Evolutionary conservation across 108 stramenopile species (phyloP), one percentile per base, ranked within the genome.

Genomic region (Asterionellopsis glacialis): DNA sequence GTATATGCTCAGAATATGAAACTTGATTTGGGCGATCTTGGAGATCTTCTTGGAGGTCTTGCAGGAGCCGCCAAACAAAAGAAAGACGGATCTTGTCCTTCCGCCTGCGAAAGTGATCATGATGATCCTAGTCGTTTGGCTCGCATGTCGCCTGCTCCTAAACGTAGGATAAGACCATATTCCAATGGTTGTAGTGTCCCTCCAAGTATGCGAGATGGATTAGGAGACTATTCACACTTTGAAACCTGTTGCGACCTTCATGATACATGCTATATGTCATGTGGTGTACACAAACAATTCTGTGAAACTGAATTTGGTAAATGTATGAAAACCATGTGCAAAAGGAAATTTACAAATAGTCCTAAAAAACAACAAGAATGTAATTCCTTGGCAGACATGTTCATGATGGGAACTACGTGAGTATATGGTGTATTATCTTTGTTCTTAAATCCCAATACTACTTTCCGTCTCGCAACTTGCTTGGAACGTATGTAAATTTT

Each of bases 281-380:
- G 67, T 51, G 67, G 67, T 25, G 48, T 58, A 11, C 24, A 43
- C 39, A 68, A 68, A 48, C 43, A 45, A 18, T 23, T 61, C 38
- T 68, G 67, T 59, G 67, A 68, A 21, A 26, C 22, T 18, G 67
- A 68, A 40, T 68, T 68, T 45, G 55, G 56, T 10, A 61, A 50
- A 19, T 68, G 67, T 41, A 68, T 68, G 67, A 49, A 61, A 11
- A 22, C 42, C 15, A 38, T 51, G 43, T 68, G 67, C 59, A 48
- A 51, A 25, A 23, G 4, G 25, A 58, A 18, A 23, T 47, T 49
- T 19, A 6, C n/a, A n/a, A 33, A 7, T 33, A 7, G 33, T 5
- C 5, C 11, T 12, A 16, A 49, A 25, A 27, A 58, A 16, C 22
- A 9, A 14, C n/a, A 13, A 19, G 22, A 60, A 25, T 68, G 67